Base-by-base conservation (phyloP, 1,139 yeast genomes). In the Debaryomyces udenii region DNA sequence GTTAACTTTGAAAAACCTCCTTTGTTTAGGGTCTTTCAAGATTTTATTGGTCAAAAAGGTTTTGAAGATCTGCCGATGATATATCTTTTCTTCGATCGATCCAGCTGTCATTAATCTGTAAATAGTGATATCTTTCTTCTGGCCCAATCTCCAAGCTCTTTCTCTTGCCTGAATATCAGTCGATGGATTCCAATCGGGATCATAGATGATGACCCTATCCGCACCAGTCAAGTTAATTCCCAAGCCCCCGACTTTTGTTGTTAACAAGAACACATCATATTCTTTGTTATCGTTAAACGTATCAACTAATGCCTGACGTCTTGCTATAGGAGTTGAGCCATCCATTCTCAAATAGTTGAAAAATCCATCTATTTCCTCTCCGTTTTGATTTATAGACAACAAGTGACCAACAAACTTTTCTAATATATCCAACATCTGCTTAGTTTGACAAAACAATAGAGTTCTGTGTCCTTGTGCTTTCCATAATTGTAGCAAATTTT, bases 141-240 rank as follows among this genome's bases (percentile, higher is more conserved):
- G 99, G 0, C 99, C 99, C 47, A 93, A 74, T 51, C 99, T 73
- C 99, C 99, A 93, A 0, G 98, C 98, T 38, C 99, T 67, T 61
- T 93, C 99, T 48, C 99, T 70, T 0, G 99, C 99, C 62, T 93
- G 99, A 48, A 93, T 78, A 67, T 93, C 99, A 0, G 98, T 93
- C 0, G 97, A 89, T 0, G 99, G 99, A 56, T 93, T 93, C 99
- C 99, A 93, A 61, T 93, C 99, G 0, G 99, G 99, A 56, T 93
- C 99, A 59, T 76, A 93, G 13, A 93, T 93, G 14, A 93, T 89
- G 5, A 93, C 96, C 39, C 99, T 68, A 53, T 90, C 93, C 0
- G 99, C 99, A 3, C 98, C 98, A 0, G 97, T 93, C 37, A 93
- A 64, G 60, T 93, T 93, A 2, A 93, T 88, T 16, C 99, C 99